phyloP scores from a whole-genome alignment of 192 early-diverging fungal genomes.

The Mortierella alpina region DNA sequence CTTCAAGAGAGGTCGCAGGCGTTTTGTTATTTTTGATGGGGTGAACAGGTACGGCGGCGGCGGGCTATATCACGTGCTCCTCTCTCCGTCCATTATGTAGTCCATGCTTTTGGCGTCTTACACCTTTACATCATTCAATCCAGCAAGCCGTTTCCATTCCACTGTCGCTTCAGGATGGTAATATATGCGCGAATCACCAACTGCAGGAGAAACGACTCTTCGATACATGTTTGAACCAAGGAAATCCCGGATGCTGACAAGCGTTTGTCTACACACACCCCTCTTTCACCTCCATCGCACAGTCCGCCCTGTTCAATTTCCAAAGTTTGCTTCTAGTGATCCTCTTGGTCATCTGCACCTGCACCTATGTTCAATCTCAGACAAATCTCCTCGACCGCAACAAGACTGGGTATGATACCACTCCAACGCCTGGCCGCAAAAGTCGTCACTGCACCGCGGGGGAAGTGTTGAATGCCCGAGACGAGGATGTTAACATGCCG shows the following conservation, averaged over 20 bases:
- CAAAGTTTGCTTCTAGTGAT: slow-evolving; percentile 91
- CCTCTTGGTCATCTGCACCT: slow-evolving; percentile 96
- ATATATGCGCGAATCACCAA: no score
- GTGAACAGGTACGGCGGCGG: no score
- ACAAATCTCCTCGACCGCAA: slow-evolving; percentile 87
- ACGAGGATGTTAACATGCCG: background rate
- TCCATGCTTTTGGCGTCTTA: no score
- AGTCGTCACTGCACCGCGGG: background rate
- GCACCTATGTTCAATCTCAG: slow-evolving; percentile 91
- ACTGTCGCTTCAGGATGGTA: no score
- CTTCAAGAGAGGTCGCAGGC: no score
- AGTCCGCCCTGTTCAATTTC: slow-evolving; percentile 98
- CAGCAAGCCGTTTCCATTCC: no score
- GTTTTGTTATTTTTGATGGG: no score
- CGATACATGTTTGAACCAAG: background rate
- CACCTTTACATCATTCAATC: no score
- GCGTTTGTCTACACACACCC: background rate
- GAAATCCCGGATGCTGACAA: slow-evolving; percentile 2
- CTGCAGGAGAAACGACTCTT: no score
- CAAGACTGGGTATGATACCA: slow-evolving; percentile 76
- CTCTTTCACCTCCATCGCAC: slow-evolving; percentile 11
- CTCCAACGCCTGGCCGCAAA: background rate
- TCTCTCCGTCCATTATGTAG: no score
- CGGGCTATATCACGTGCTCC: no score
- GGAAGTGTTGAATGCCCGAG: background rate